These are phyloP conservation scores for Brassica rapa DNA, from an alignment of 345 rosid species.

Conservation along the genomic window DNA sequence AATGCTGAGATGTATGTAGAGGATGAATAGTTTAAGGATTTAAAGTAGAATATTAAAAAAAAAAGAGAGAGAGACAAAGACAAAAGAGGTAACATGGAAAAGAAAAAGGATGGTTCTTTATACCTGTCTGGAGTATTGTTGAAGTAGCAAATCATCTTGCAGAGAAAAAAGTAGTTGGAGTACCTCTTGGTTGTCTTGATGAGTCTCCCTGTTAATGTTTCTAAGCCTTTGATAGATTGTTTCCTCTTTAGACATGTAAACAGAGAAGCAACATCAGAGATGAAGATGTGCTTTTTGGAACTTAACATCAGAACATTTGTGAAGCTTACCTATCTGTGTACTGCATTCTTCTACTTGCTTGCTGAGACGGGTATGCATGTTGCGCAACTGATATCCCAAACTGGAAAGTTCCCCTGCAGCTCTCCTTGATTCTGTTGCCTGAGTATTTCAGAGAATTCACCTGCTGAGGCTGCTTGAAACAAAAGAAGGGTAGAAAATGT, in stretches of 20 bases:
- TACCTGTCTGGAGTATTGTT: conserved; percentile 51
- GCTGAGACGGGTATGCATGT: conserved; percentile 46
- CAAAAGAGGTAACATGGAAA: not conserved
- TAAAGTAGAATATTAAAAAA: not conserved
- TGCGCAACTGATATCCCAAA: conserved; percentile 52
- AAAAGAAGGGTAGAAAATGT: conserved; percentile 51
- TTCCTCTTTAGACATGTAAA: conserved; percentile 45
- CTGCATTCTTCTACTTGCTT: conserved; percentile 58
- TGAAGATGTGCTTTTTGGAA: not conserved
- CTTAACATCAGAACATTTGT: too few relatives aligned
- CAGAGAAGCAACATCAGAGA: not conserved
- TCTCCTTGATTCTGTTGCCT: conserved; percentile 46
- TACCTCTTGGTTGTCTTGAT: conserved; percentile 64
- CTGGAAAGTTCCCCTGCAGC: conserved; percentile 74
- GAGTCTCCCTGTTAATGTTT: conserved; percentile 45
- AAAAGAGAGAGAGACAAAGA: not conserved
- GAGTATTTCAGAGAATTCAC: conserved; percentile 46
- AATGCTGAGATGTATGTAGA: not conserved
- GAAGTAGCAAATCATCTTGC: conserved; percentile 62
- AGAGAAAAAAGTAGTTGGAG: conserved; percentile 55
- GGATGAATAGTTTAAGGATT: not conserved
- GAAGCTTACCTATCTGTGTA: conserved; percentile 55
- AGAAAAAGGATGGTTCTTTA: conserved; percentile 26
- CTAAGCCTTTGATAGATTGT: conserved; percentile 58
- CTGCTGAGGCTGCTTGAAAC: conserved; percentile 48